phyloP scores from a whole-genome alignment of 768 basidiomycete genomes.

The Tylopilus sp. region DNA sequence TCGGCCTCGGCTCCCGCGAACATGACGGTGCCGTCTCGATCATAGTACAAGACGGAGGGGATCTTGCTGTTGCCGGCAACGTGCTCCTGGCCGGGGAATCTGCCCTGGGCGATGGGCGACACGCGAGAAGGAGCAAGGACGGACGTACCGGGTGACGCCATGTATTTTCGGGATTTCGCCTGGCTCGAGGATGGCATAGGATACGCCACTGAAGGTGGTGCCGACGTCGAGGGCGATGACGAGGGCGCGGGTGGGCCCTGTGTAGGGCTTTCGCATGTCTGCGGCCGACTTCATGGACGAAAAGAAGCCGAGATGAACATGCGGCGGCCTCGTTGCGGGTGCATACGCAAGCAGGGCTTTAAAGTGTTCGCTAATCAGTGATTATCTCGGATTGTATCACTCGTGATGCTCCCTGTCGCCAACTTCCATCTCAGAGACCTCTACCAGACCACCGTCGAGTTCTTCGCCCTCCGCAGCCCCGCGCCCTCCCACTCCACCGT shows the following conservation, averaged over 20 bases:
- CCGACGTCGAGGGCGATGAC: constrained; percentile 81
- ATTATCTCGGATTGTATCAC: background rate
- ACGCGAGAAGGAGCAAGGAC: background rate
- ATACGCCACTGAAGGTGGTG: constrained; percentile 80
- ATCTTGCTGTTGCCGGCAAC: constrained; percentile 84
- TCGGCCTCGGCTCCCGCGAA: constrained; percentile 80
- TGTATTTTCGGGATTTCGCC: constrained; percentile 79
- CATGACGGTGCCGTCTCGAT: constrained; percentile 59
- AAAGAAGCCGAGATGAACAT: constrained; percentile 1
- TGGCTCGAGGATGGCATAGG: constrained; percentile 80
- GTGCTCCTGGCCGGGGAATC: constrained; percentile 84
- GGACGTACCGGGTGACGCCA: constrained; percentile 68
- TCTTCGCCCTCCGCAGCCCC: constrained; percentile 48
- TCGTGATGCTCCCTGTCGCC: constrained; percentile 43
- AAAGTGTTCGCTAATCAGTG: no score
- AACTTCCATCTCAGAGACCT: constrained; percentile 46
- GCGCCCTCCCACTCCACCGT: constrained; percentile 21
- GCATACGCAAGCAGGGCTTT: no score
- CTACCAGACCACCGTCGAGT: constrained; percentile 57
- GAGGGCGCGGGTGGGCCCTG: constrained; percentile 57
- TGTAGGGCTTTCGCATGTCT: constrained; percentile 72
- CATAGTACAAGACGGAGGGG: constrained; percentile 74
- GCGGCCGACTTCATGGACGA: constrained; percentile 44
- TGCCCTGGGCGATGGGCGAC: constrained; percentile 29
- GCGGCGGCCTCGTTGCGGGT: constrained; percentile 20